Evolutionary conservation across 2,329 filamentous ascomycete species (phyloP).

Genomic region (Ramularia endophylla): DNA sequence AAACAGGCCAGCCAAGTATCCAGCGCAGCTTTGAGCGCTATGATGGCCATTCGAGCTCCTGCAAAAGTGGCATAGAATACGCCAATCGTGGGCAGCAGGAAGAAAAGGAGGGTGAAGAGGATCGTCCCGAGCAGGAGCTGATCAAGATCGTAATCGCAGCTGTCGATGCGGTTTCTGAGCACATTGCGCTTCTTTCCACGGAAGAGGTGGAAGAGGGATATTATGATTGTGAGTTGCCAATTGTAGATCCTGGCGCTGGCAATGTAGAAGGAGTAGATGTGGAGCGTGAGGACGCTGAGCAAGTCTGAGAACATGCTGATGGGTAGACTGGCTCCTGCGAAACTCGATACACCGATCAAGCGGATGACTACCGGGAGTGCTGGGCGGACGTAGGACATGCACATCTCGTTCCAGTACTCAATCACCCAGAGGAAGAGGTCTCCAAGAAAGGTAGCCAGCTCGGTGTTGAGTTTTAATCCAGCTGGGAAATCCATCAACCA

Average conservation of each 20-base stretch:
- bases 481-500: conserved; percentile 97
- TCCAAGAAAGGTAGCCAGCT: conserved; percentile 87
- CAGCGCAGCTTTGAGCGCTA: conserved; percentile 81
- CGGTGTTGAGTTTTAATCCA: conserved; percentile 89
- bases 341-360: conserved; percentile 89
- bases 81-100: conserved; percentile 86
- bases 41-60: conserved; percentile 88
- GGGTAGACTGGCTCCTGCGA: conserved; percentile 94
- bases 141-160: conserved; percentile 96
- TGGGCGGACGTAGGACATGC: conserved; percentile 70
- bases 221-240: conserved; percentile 95
- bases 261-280: conserved; percentile 98
- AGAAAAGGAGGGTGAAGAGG: conserved; percentile 90
- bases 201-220: conserved; percentile 97
- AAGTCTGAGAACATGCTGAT: conserved; percentile 94
- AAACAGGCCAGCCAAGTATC: conserved; percentile 89
- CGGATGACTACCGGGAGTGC: conserved; percentile 81
- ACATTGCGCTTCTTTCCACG: conserved; percentile 98
- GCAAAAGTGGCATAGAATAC: conserved; percentile 98
- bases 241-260: conserved; percentile 96
- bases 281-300: conserved; percentile 81
- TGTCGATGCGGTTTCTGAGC: conserved; percentile 93
- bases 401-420: conserved; percentile 81
- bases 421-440: conserved; percentile 98
- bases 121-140: conserved; percentile 95